phyloP scores from a whole-genome alignment of 2,329 filamentous ascomycete genomes.

The Alternaria triticina region DNA sequence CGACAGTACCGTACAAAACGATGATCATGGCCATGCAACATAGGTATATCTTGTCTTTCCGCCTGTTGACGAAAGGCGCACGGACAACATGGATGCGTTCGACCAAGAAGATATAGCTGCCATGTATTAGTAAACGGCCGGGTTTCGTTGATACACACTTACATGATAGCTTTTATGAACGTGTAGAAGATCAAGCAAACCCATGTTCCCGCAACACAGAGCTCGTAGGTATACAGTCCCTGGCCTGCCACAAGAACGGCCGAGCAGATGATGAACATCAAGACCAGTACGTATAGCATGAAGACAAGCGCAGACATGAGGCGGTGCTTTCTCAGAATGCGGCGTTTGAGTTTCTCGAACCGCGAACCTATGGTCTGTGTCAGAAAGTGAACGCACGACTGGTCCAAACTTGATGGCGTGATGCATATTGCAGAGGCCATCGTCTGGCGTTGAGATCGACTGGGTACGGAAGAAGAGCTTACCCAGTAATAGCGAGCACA shows the following conservation, averaged over 20 bases:
- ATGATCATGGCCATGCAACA: constrained; percentile 30
- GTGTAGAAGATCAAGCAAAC: constrained; percentile 49
- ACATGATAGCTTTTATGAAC: constrained; percentile 38
- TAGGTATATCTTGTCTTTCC: constrained; percentile 44
- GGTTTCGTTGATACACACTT: neutral
- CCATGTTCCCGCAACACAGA: constrained; percentile 44
- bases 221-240: constrained; percentile 27
- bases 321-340: constrained; percentile 12
- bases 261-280: constrained; percentile 23
- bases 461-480: neutral
- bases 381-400: neutral
- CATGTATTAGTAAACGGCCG: neutral
- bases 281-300: constrained; percentile 21
- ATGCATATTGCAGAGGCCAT: neutral
- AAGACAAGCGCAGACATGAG: constrained; percentile 24
- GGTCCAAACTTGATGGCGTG: neutral
- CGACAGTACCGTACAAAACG: constrained; percentile 29
- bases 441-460: neutral
- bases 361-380: constrained; percentile 1
- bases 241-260: constrained; percentile 38
- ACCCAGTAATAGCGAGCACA: constrained; percentile 7
- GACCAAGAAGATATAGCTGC: constrained; percentile 47
- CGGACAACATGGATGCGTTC: constrained; percentile 49
- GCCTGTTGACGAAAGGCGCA: constrained; percentile 35
- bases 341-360: neutral